Evolutionary conservation across 345 rosid genomes (phyloP), one percentile per base, ranked within the genome.

Genomic region (Populus pruinosa): DNA sequence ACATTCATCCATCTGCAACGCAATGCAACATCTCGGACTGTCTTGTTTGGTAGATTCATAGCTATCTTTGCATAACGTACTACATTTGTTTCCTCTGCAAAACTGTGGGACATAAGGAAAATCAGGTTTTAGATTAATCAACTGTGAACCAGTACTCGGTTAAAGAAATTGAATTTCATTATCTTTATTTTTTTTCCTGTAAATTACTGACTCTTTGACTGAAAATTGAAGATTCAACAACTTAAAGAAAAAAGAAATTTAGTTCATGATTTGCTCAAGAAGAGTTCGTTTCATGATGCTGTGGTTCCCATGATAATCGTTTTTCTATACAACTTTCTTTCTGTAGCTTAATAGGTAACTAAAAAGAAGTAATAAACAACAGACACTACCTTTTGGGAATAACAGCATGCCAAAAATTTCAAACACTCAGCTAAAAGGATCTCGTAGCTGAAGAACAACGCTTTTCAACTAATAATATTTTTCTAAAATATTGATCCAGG

Each of bases 1-100:
- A 91, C 90, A 69, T 85, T 74, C 86, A 89, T 84, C 97, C 97
- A 91, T 79, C 84, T 83, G 87, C 92, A 85, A 70, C 97, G 97
- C 83, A 83, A 55, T 44, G 97, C 97, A 72, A 94, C 93, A 75
- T 94, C 98, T 31, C 98, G 84, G 20, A 89, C 85, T 17, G 89
- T 91, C 79, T 94, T 94, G 63, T 84, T 71, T 47, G 55, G 74
- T 50, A 94, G 83, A 80, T 67, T 78, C 69, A 76, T 27, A 14
- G 97, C 94, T 53, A 94, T 88, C 87, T 91, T 90, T 27, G 90
- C 83, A 85, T 94, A 93, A 71, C 88, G 82, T 55, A 50, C 66
- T 56, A 91, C 12, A 56, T 6, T 82, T 33, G 84, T 41, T 49
- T 87, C 92, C 10, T 82, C 70, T 29, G 79, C 76, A 85, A 70